These are phyloP conservation scores for Pythium pyrilobum DNA, from an alignment of 352 stramenopile species.

Conservation along the genomic window DNA sequence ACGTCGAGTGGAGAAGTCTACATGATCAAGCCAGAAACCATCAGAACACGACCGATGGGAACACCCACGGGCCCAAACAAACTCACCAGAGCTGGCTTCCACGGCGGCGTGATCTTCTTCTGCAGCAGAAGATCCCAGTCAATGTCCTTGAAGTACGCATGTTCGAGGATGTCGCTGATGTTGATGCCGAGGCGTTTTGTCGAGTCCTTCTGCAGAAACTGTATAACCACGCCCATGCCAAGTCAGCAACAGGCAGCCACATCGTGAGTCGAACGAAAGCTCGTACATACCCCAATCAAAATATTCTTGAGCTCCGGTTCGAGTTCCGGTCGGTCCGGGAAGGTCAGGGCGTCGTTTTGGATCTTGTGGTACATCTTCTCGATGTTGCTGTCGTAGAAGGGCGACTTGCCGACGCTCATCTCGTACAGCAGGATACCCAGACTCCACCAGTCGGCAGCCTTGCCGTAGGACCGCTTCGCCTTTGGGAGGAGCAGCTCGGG, in stretches of 20 bases:
- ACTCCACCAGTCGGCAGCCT: conserved; percentile 88
- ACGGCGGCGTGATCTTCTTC: conserved; percentile 79
- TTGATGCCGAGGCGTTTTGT: conserved; percentile 84
- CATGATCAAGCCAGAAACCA: not conserved
- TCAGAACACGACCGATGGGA: not conserved
- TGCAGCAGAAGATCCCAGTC: conserved; percentile 85
- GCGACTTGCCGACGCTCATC: conserved; percentile 91
- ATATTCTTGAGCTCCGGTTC: conserved; percentile 75
- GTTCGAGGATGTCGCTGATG: conserved; percentile 82
- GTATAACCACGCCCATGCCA: not conserved
- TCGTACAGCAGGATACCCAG: conserved; percentile 90
- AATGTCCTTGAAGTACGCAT: conserved; percentile 74
- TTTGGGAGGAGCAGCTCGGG: conserved; percentile 81
- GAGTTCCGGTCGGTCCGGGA: conserved; percentile 68
- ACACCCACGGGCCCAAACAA: not conserved
- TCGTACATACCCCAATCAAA: conserved; percentile 45
- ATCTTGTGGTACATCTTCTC: conserved; percentile 94
- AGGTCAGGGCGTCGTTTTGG: conserved; percentile 78
- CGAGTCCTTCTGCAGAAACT: conserved; percentile 85
- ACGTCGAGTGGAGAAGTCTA: conserved; percentile 78
- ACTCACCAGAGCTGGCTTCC: conserved; percentile 71
- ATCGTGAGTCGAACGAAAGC: not conserved
- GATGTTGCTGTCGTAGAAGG: conserved; percentile 93
- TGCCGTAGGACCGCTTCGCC: conserved; percentile 83
- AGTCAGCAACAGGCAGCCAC: not conserved